Evolutionary conservation across 768 basidiomycete species (phyloP).

Genomic region (Boletellus ananas): DNA sequence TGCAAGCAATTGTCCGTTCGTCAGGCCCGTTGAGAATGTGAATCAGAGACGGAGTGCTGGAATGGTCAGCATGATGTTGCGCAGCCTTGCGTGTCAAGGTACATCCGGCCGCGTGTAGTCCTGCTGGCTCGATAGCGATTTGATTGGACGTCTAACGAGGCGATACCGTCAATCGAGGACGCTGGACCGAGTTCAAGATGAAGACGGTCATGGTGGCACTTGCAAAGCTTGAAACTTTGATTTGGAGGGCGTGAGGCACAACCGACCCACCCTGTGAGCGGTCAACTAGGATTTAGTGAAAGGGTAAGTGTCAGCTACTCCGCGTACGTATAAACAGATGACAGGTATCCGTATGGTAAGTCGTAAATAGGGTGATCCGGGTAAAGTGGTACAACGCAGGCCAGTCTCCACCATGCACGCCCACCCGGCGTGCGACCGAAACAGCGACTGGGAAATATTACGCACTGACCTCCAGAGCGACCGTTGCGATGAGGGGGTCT

Average conservation of each 20-base stretch:
- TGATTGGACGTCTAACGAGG: neutral
- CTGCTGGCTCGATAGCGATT: conserved; percentile 19
- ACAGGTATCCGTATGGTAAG: conserved; percentile 21
- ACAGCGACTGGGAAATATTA: conserved; percentile 5
- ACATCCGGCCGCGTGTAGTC: conserved; percentile 20
- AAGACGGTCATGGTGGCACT: neutral
- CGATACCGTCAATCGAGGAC: neutral
- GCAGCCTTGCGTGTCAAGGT: conserved; percentile 7
- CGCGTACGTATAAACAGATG: conserved; percentile 15
- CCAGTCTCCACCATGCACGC: conserved; percentile 1
- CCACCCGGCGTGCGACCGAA: neutral
- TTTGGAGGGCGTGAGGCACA: too few relatives aligned
- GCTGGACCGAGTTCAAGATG: neutral
- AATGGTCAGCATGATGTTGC: conserved; percentile 10
- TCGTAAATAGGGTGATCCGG: conserved; percentile 9
- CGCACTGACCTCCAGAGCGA: conserved; percentile 20
- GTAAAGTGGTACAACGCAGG: conserved; percentile 6
- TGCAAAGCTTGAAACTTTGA: too few relatives aligned
- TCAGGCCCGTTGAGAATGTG: conserved; percentile 3
- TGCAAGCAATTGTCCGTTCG: neutral
- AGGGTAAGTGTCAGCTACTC: conserved; percentile 6
- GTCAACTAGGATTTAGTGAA: too few relatives aligned
- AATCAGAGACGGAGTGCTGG: conserved; percentile 7
- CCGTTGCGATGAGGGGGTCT: conserved; percentile 1
- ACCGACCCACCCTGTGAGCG: too few relatives aligned